Base-by-base conservation (phyloP, 768 basidiomycete genomes). In the Mycena rosella region DNA sequence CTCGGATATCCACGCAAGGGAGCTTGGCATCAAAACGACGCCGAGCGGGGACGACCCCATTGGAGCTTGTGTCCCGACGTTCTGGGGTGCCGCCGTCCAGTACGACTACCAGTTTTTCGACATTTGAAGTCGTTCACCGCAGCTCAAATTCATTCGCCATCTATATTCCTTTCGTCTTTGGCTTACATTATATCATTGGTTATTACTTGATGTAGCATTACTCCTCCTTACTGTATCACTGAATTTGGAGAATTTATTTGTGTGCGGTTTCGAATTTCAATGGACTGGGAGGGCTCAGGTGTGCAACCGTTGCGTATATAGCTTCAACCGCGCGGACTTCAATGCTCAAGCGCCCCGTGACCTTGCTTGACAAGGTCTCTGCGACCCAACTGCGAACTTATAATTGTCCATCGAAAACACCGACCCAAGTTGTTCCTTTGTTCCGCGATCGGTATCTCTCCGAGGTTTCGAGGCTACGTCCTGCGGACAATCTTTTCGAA, bases 81-180 rank as follows among this genome's bases (percentile, higher is more conserved):
- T 92, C 80, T 94, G 92, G 91, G 93, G 93, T 22, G 72, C 77
- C 17, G 77, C 73, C 20, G 87, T 89, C 24, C 81, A 79, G 48
- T 94, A 89, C 73, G 93, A 94, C 79, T 94, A 93, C 78, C 92
- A 94, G 76, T 78, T 88, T 56, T 92, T 80, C 69, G 71, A 77
- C 72, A 78, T 84, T 69, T 85, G 30, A 54, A 38, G 34, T 38
- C 52, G 32, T 36, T 26, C n/a, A n/a, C n/a, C n/a, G n/a, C 17
- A 14, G 38, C 18, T n/a, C 42, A 44, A 40, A 24, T 26, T 15
- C 2, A 20, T 26, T 24, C n/a, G 24, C 24, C 7, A 51, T 27
- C 49, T 18, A 51, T 47, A 29, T 5, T 26, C 47, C 17, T 17
- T 30, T 51, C 26, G 49, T 2, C 49, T 30, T 18, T 20, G 6